phyloP scores from a whole-genome alignment of 2,329 filamentous ascomycete genomes.

The Pyricularia grisea region DNA sequence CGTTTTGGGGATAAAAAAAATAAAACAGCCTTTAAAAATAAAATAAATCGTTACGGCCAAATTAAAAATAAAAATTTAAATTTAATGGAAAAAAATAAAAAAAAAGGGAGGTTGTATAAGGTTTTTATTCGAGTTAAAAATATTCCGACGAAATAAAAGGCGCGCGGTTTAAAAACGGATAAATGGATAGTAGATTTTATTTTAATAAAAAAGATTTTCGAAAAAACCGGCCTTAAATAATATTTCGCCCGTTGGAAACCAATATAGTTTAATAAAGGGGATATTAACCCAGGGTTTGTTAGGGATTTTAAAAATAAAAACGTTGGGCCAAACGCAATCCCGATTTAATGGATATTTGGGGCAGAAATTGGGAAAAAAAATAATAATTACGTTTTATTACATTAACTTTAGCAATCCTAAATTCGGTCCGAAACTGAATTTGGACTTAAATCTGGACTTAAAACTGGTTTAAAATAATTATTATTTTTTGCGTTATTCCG shows the following conservation, averaged over 20 bases:
- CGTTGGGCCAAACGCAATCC: not conserved
- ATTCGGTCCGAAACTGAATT: not conserved
- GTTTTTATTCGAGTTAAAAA: not conserved
- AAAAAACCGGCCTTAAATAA: not conserved
- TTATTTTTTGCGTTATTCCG: not conserved
- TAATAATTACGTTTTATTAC: not conserved
- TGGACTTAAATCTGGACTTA: not conserved
- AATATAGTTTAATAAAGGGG: not conserved
- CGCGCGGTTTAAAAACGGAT: not conserved
- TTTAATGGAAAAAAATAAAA: too few species aligned
- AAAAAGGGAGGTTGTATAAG: not conserved
- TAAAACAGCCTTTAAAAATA: too few species aligned
- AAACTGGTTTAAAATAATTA: not conserved
- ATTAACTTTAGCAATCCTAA: not conserved
- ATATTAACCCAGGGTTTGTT: not conserved
- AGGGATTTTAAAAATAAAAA: not conserved
- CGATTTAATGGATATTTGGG: not conserved
- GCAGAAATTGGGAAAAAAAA: not conserved
- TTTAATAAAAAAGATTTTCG: not conserved
- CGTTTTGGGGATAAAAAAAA: too few species aligned
- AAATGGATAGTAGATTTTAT: not conserved
- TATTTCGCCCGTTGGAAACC: not conserved
- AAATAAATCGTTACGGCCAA: too few species aligned
- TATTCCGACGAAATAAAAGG: not conserved
- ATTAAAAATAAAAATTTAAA: too few species aligned